Evolutionary conservation across 1,139 yeast species (phyloP).

Genomic region (Saccharomycopsis crataegensis): DNA sequence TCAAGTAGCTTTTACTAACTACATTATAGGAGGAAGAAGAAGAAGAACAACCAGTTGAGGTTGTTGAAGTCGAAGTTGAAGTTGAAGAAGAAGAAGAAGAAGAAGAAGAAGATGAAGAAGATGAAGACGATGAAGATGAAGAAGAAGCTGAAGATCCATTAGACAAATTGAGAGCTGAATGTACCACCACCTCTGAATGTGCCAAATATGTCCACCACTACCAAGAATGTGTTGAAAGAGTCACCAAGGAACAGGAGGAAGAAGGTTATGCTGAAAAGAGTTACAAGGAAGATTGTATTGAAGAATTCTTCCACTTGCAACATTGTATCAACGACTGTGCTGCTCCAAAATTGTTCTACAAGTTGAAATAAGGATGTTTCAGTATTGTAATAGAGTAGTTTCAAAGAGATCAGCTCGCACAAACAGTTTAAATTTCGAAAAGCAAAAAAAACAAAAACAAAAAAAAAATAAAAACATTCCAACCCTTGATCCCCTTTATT

Average conservation of each 20-base stretch:
- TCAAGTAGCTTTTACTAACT: not conserved
- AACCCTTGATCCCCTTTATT: too few relatives aligned
- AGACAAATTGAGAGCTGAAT: constrained; percentile 59
- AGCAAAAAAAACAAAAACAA: not conserved
- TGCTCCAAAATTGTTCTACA: constrained; percentile 83
- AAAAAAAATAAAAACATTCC: too few relatives aligned
- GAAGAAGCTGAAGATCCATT: constrained; percentile 66
- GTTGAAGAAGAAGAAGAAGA: constrained; percentile 36
- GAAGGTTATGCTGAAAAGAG: constrained; percentile 69
- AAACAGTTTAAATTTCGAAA: not conserved
- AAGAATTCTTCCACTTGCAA: constrained; percentile 94
- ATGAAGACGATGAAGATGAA: constrained; percentile 73
- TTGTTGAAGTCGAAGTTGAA: constrained; percentile 23
- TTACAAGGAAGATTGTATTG: constrained; percentile 96
- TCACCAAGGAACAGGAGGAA: constrained; percentile 77
- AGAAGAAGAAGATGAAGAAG: constrained; percentile 64
- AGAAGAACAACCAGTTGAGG: constrained; percentile 8
- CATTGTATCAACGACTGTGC: constrained; percentile 91
- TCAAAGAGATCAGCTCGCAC: not conserved
- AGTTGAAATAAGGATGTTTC: constrained; percentile 52
- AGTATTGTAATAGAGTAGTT: not conserved
- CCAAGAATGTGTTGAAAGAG: constrained; percentile 93
- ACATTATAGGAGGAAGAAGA: constrained; percentile 8
- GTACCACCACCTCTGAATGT: constrained; percentile 62
- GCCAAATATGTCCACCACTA: constrained; percentile 78